Conservation (phyloP, 2,329 filamentous ascomycete genomes). For the Ramularia collo-cygni region DNA sequence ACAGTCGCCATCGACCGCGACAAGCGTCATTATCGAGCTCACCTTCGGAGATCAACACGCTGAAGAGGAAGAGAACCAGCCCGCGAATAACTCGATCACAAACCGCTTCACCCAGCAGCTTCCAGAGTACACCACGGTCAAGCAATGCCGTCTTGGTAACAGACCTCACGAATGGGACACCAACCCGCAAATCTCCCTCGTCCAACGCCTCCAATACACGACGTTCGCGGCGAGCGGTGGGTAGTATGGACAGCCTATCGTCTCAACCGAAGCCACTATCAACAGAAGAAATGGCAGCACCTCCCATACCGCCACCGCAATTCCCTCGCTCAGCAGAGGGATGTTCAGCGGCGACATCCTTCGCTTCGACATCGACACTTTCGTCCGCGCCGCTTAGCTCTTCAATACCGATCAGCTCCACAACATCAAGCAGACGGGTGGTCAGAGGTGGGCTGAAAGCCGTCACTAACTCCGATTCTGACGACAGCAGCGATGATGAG, state of each 20-base stretch:
- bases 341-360: conserved; percentile 11
- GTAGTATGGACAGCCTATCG: not conserved
- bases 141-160: conserved; percentile 11
- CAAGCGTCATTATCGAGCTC: no score
- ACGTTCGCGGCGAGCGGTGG: conserved; percentile 5
- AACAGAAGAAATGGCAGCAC: conserved; percentile 4
- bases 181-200: conserved; percentile 12
- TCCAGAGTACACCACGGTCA: not conserved
- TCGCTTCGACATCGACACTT: conserved; percentile 26
- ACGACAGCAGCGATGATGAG: conserved; percentile 21
- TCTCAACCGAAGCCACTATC: conserved; percentile 1
- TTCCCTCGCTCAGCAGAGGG: conserved; percentile 2
- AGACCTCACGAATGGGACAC: conserved; percentile 9
- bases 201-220: conserved; percentile 6
- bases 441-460: conserved; percentile 46
- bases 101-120: no score
- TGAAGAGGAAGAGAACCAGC: no score
- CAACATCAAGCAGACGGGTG: conserved; percentile 43
- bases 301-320: conserved; percentile 5
- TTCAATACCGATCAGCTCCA: conserved; percentile 7
- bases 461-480: conserved; percentile 40
- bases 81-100: no score
- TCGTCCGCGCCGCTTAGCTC: conserved; percentile 26
- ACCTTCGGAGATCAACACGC: no score
- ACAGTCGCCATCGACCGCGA: no score